phyloP scores from a whole-genome alignment of 192 early-diverging fungal genomes.

The Mortierella hygrophila region DNA sequence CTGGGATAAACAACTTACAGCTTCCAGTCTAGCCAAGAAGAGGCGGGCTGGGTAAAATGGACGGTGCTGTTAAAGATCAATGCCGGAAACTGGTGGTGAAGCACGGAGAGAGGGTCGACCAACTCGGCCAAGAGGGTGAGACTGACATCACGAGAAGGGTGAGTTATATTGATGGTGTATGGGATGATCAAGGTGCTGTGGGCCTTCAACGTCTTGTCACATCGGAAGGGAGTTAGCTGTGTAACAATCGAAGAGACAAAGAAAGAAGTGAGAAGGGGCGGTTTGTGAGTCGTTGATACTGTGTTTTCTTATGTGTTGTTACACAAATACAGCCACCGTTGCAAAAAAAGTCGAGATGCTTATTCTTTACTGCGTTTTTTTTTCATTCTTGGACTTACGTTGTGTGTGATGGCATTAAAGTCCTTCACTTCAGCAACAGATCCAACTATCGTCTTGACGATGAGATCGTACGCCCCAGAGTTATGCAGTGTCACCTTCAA shows the following conservation, averaged over 20 bases:
- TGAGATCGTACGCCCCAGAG: slow-evolving; percentile 19
- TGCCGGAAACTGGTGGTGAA: neutral
- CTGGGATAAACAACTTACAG: neutral
- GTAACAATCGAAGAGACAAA: neutral
- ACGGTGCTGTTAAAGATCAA: slow-evolving; percentile 12
- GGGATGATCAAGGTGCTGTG: slow-evolving; percentile 8
- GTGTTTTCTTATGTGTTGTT: neutral
- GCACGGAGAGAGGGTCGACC: neutral
- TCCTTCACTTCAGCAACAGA: slow-evolving; percentile 16
- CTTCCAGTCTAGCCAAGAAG: neutral
- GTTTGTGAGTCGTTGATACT: neutral
- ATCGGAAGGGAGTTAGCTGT: neutral
- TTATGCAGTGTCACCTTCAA: slow-evolving; percentile 24
- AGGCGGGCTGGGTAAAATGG: slow-evolving; percentile 1
- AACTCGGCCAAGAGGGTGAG: slow-evolving; percentile 3
- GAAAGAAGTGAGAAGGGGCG: neutral
- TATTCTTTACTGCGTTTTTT: neutral
- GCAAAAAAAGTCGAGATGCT: neutral
- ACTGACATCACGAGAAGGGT: neutral
- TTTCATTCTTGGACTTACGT: slow-evolving; percentile 7
- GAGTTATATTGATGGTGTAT: neutral
- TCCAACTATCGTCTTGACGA: slow-evolving; percentile 24
- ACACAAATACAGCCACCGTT: neutral
- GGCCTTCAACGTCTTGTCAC: slow-evolving; percentile 3
- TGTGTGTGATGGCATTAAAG: slow-evolving; percentile 20